Base-by-base conservation (phyloP, 345 rosid species). In the Brassica nigra region DNA sequence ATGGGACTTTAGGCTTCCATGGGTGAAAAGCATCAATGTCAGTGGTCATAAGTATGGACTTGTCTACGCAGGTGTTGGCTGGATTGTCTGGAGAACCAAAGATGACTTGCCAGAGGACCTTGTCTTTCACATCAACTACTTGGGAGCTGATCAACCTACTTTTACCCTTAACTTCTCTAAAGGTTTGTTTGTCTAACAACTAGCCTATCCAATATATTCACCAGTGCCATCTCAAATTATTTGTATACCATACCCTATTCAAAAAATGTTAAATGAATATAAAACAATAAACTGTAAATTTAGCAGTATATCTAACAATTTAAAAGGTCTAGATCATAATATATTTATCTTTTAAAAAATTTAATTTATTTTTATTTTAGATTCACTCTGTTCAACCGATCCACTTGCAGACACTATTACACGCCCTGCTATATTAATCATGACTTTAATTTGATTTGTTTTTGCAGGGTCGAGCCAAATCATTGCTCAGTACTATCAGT, bases 111-210 rank as follows among this genome's bases (percentile, higher is more conserved):
- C 97, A 0, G 93, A 90, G 3, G 97, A 92, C 0, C 95, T 92
- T 9, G 86, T 92, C 76, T 92, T 90, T 76, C 97, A 87, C 73
- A 90, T 90, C 74, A 90, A 90, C 85, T 90, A 90, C 83, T 87
- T 90, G 23, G 92, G 95, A 57, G 67, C 92, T 39, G 92, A 90
- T 83, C 95, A 87, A 78, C 95, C 95, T 37, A 90, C 95, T 69
- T 89, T 90, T 75, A 92, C 97, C 34, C 95, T 92, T 67, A 90
- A 92, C 82, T 92, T 92, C 90, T 92, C 97, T 5, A 89, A 90
- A 84, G 97, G 94, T 91, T 49, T 49, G 55, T 49, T 4, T 28
- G 29, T 31, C 3, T 55, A 61, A 11, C 34, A 14, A 68, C 28
- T 54, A 2, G 15, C 64, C 30, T 65, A 0, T 5, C 28, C 6